phyloP scores from a whole-genome alignment of 192 early-diverging fungal genomes.

The Umbelopsis isabellina region DNA sequence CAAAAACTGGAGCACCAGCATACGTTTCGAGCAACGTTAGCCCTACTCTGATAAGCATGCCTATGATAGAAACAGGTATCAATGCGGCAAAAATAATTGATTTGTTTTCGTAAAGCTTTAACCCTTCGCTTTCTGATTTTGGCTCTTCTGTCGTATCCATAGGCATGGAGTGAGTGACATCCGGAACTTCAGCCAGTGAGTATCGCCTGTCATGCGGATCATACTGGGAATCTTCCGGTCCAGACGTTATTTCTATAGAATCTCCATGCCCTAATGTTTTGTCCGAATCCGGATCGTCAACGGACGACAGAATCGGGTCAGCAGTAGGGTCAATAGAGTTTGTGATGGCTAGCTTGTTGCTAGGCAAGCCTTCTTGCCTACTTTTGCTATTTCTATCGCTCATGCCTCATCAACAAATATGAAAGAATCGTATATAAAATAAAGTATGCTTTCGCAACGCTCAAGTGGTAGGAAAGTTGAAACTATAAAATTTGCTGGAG shows the following conservation, averaged over 20 bases:
- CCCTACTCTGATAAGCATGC: conserved; percentile 64
- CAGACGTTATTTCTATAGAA: background rate
- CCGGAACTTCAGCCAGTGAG: background rate
- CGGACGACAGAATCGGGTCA: no score
- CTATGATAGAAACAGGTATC: conserved; percentile 64
- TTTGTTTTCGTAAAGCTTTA: conserved; percentile 41
- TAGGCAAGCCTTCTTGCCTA: no score
- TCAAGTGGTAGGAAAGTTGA: no score
- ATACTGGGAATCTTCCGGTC: background rate
- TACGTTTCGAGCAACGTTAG: conserved; percentile 60
- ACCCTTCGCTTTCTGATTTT: background rate
- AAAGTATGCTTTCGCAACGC: no score
- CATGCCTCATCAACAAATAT: no score
- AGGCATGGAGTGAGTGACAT: background rate
- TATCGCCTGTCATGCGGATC: background rate
- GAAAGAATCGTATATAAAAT: no score
- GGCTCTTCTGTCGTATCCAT: background rate
- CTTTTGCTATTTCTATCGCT: no score
- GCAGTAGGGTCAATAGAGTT: no score
- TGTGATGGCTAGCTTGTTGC: no score
- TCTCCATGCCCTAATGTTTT: no score
- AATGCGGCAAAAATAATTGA: conserved; percentile 33
- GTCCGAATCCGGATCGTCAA: no score
- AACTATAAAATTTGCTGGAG: no score
- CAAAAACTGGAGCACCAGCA: conserved; percentile 60